Evolutionary conservation across 345 rosid genomes (phyloP), one percentile per base, ranked within the genome.

Genomic region (Streptanthus diversifolius): DNA sequence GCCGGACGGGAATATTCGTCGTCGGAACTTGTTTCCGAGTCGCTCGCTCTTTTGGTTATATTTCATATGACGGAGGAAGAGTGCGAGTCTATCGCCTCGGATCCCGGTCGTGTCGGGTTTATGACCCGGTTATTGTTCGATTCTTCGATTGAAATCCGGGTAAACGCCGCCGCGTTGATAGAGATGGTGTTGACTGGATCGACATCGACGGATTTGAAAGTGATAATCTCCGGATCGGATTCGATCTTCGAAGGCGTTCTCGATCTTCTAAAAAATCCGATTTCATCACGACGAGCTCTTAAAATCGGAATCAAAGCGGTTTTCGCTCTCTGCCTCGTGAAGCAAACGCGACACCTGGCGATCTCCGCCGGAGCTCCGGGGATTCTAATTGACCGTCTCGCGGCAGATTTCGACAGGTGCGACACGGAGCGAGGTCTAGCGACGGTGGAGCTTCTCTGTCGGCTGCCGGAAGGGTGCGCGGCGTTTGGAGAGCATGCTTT

Each of bases 381-480:
- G 80, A 76, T 80, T 0, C 19, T 91, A 12, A 76, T 87, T 8
- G 98, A 91, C 79, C 83, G 91, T 2, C 63, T 91, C 21, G 80
- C 95, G 15, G 80, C 90, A 13, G 98, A 88, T 51, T 84, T 86
- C 73, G 99, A 88, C 32, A 85, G 88, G 39, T 85, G 92, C 54
- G 98, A 91, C 51, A 91, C 97, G 2, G 98, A 95, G 76, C 59
- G 98, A 36, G 96, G 87, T 11, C 57, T 95, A 74, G 97, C 98
- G 8, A 87, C 97, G 44, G 81, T 87, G 61, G 99, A 95, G 85
- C 82, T 95, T 5, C 82, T 95, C 0, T 90, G 98, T 71, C 83
- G 99, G 61, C 71, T 90, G 4, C 89, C 95, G 15, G 81, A 77
- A 1, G 99, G 99, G 0, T 82, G 91, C 54, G 68, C 83, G 18